phyloP scores from a whole-genome alignment of 2,329 filamentous ascomycete genomes.

The Aquanectria penicillioides region DNA sequence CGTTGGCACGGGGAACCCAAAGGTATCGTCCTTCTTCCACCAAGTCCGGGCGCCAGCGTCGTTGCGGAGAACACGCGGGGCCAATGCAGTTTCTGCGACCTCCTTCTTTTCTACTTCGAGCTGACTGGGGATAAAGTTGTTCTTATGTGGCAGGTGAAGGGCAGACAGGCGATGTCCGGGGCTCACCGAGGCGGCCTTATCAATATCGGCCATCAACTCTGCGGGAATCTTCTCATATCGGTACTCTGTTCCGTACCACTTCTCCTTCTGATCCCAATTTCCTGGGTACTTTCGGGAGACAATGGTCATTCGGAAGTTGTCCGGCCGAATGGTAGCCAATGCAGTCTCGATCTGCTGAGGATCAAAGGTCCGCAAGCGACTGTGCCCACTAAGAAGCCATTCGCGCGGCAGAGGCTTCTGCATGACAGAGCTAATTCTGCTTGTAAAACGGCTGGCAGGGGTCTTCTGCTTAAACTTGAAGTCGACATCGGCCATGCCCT shows the following conservation, averaged over 20 bases:
- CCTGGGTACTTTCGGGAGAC: conserved; percentile 87
- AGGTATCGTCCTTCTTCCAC: conserved; percentile 99
- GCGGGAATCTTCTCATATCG: conserved; percentile 81
- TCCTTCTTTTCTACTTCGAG: conserved; percentile 96
- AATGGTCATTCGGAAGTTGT: conserved; percentile 88
- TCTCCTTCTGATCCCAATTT: conserved; percentile 87
- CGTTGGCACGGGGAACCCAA: conserved; percentile 97
- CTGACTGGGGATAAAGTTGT: conserved; percentile 94
- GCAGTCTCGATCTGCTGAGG: conserved; percentile 78
- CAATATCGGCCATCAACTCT: conserved; percentile 78
- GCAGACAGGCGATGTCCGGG: conserved; percentile 70
- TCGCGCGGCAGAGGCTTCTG: conserved; percentile 89
- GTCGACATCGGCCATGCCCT: conserved; percentile 88
- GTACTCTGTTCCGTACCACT: conserved; percentile 98
- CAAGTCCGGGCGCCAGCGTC: conserved; percentile 84
- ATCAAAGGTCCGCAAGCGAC: conserved; percentile 82
- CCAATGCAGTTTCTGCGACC: conserved; percentile 75
- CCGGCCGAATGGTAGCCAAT: conserved; percentile 78
- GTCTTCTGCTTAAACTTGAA: conserved; percentile 97
- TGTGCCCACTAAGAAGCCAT: conserved; percentile 84
- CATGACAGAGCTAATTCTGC: conserved; percentile 86
- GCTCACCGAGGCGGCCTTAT: conserved; percentile 68
- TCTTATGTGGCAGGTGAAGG: conserved; percentile 88
- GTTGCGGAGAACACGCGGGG: conserved; percentile 85
- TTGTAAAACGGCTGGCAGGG: conserved; percentile 88